Conservation (phyloP, 2,329 filamentous ascomycete species). For the Blastomyces emzantsi region DNA sequence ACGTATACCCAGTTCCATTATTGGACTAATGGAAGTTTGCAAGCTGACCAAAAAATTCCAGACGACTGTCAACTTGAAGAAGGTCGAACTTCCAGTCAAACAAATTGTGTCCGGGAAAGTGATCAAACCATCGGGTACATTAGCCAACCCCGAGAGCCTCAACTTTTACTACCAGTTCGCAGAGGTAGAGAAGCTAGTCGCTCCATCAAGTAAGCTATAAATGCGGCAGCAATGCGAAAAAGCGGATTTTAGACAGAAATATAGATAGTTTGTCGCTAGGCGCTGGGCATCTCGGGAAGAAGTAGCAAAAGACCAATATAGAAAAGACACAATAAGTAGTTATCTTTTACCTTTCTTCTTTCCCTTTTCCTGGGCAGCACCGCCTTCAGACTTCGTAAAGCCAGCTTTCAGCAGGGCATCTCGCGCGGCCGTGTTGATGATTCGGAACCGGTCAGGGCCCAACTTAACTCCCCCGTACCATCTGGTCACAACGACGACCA, state of each 20-base stretch:
- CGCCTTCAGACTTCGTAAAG: conserved; percentile 44
- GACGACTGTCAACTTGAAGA: conserved; percentile 77
- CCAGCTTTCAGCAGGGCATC: conserved; percentile 75
- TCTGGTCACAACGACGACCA: conserved; percentile 82
- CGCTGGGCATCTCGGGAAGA: not conserved
- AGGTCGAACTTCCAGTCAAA: conserved; percentile 76
- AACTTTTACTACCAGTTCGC: conserved; percentile 74
- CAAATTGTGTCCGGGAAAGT: conserved; percentile 68
- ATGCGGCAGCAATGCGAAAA: not conserved
- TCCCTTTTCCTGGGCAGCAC: conserved; percentile 39
- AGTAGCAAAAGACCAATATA: not conserved
- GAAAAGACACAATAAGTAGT: conserved; percentile 21
- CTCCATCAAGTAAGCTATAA: conserved; percentile 26
- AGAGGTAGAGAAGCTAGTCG: conserved; percentile 52
- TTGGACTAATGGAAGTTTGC: not conserved
- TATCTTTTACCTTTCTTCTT: conserved; percentile 46
- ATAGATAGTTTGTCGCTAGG: conserved; percentile 6
- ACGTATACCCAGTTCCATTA: conserved; percentile 30
- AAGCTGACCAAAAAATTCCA: conserved; percentile 26
- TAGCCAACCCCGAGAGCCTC: conserved; percentile 66
- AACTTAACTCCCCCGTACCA: conserved; percentile 93
- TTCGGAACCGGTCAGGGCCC: conserved; percentile 77
- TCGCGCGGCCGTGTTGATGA: conserved; percentile 79
- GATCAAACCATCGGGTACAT: conserved; percentile 65
- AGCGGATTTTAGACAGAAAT: not conserved